Base-by-base conservation (phyloP, 495 filamentous ascomycete genomes). In the Neurospora tetraspora region DNA sequence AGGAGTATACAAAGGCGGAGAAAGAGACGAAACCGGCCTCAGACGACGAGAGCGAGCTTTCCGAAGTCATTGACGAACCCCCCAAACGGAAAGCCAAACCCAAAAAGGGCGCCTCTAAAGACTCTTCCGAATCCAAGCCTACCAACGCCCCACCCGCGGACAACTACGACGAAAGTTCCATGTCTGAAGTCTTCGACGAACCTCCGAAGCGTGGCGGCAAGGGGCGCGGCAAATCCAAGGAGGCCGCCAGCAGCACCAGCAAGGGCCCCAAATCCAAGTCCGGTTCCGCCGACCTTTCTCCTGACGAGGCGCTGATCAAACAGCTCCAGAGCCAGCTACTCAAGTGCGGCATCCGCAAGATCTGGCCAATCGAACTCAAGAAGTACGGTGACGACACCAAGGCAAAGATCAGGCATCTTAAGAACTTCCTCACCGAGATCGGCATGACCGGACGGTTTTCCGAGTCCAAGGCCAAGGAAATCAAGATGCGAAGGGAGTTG, bases 301-400 rank as follows among this genome's bases (percentile, higher is more conserved):
- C 91, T 0, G 88, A 93, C 72, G 90, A 95, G 47, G 88, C 86
- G 10, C 91, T 96, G 81, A 93, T 98, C 80, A 98, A 95, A 80
- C 89, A 89, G n/a, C 86, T 99, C 18, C 96, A 99, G 82, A 87
- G 88, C 27, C 93, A 94, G 82, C 86, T 99, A 38, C 77, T 92
- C 53, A 98, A 97, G 83, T 99, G 96, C 77, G 96, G 96, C 61
- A 89, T 99, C 68, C 92, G 93, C 39, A 98, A 98, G 78, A 87
- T 98, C 74, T 99, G 96, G 96, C 85, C 85, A 43, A 88, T 90
- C 71, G 93, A 97, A 82, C 86, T 99, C 69, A 91, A 92, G 74
- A 91, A 89, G 78, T 91, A 89, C 65, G 93, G 91, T 16, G 79
- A 84, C 47, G 81, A 87, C 36, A 38, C 87, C 16, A 92, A 90